Evolutionary conservation across 345 rosid species (phyloP).

Genomic region (Lenwebbia sp.): DNA sequence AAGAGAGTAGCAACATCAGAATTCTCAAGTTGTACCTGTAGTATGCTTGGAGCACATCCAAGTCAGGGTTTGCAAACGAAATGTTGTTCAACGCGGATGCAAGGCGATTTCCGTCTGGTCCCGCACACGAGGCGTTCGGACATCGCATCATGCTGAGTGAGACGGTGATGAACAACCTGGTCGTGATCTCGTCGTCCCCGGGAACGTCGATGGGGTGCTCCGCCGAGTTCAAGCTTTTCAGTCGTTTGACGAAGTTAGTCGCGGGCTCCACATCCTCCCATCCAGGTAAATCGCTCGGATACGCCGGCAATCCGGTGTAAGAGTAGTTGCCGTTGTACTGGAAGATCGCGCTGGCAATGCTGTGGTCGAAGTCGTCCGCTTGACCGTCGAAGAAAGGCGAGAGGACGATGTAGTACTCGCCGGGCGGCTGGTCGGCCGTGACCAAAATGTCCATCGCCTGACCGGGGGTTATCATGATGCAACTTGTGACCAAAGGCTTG

Average conservation of each 20-base stretch:
- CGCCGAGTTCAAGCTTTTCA: slow-evolving; percentile 7
- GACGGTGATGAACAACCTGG: slow-evolving; percentile 2
- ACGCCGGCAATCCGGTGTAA: neutral
- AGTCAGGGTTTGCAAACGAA: slow-evolving; percentile 13
- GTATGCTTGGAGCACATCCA: slow-evolving; percentile 32
- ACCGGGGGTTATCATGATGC: slow-evolving; percentile 16
- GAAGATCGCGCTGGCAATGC: slow-evolving; percentile 20
- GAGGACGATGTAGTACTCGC: slow-evolving; percentile 17
- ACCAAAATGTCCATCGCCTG: slow-evolving; percentile 25
- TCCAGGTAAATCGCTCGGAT: slow-evolving; percentile 3
- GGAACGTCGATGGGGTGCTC: slow-evolving; percentile 23
- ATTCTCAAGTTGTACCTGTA: slow-evolving; percentile 9
- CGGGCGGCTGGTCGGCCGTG: slow-evolving; percentile 8
- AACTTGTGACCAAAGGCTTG: slow-evolving; percentile 8
- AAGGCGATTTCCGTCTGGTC: slow-evolving; percentile 22
- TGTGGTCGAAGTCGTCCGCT: slow-evolving; percentile 8
- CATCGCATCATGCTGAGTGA: slow-evolving; percentile 3
- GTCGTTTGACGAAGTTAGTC: neutral
- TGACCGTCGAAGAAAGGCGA: slow-evolving; percentile 5
- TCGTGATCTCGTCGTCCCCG: neutral
- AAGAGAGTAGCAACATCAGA: neutral
- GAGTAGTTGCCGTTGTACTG: slow-evolving; percentile 22
- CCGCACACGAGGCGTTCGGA: slow-evolving; percentile 15
- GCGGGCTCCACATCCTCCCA: slow-evolving; percentile 6
- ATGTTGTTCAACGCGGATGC: slow-evolving; percentile 41